phyloP scores from a whole-genome alignment of 306 rosid genomes.

The Castanopsis chinensis region DNA sequence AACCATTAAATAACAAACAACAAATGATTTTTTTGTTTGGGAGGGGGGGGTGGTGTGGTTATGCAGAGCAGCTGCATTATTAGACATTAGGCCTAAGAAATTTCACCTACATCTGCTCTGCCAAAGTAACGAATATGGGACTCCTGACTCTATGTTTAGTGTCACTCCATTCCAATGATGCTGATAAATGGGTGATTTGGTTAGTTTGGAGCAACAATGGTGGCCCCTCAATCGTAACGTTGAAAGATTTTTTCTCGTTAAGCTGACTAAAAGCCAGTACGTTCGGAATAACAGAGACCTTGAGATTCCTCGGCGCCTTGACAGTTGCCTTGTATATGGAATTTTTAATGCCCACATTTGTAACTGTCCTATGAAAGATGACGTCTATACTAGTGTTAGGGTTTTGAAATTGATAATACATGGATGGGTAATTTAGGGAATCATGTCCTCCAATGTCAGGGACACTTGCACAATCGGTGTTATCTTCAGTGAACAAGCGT shows the following conservation, averaged over 20 bases:
- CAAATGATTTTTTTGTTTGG: too few species aligned
- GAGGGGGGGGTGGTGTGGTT: too few species aligned
- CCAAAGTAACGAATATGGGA: conserved; percentile 35
- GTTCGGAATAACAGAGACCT: conserved; percentile 49
- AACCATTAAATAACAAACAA: too few species aligned
- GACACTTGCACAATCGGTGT: background rate
- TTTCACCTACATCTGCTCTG: too few species aligned
- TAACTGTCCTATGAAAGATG: conserved; percentile 53
- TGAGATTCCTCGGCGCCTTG: too few species aligned
- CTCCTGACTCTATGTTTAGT: conserved; percentile 53
- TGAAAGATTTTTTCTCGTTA: conserved; percentile 46
- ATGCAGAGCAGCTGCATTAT: too few species aligned
- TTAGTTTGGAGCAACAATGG: conserved; percentile 6
- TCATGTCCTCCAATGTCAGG: conserved; percentile 18
- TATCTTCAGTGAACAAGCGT: background rate
- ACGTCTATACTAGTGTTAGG: conserved; percentile 32
- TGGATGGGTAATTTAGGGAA: conserved; percentile 77
- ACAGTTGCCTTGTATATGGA: conserved; percentile 51
- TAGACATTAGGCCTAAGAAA: too few species aligned
- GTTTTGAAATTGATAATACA: conserved; percentile 35
- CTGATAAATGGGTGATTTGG: conserved; percentile 14
- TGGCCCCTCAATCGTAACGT: conserved; percentile 48
- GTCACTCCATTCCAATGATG: conserved; percentile 63
- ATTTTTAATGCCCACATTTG: conserved; percentile 46
- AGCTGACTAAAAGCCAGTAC: conserved; percentile 32